These are phyloP conservation scores for Parastagonospora nodorum DNA, from an alignment of 2,329 filamentous ascomycete species.

Conservation along the genomic window DNA sequence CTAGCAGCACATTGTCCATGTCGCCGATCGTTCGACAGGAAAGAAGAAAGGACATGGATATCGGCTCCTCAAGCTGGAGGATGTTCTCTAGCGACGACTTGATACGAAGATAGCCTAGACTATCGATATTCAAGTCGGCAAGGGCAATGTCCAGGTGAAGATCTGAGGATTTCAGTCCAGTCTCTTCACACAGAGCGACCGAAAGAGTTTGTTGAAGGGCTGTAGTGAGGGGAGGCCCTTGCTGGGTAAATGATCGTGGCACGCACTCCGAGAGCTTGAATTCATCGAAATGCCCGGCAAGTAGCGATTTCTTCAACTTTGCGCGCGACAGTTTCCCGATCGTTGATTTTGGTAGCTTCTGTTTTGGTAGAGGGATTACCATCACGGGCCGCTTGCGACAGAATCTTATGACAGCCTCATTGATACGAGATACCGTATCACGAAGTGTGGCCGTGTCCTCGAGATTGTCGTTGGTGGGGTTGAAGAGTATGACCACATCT, in stretches of 20 bases:
- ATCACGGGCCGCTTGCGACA: slow-evolving; percentile 1
- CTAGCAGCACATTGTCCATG: slow-evolving; percentile 4
- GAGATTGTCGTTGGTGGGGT: neutral
- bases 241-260: neutral
- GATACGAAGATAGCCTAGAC: slow-evolving; percentile 11
- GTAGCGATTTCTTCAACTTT: slow-evolving; percentile 5
- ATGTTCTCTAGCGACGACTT: slow-evolving; percentile 8
- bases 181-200: slow-evolving; percentile 4
- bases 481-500: slow-evolving; percentile 8
- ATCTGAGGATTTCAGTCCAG: neutral
- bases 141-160: slow-evolving; percentile 2
- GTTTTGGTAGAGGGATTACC: slow-evolving; percentile 7
- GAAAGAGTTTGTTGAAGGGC: slow-evolving; percentile 3
- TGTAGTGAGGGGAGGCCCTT: slow-evolving; percentile 2
- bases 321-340: slow-evolving; percentile 11
- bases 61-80: slow-evolving; percentile 2
- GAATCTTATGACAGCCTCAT: slow-evolving; percentile 6
- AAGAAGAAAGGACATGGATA: slow-evolving; percentile 8
- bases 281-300: slow-evolving; percentile 2
- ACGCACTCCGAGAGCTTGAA: neutral
- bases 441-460: slow-evolving; percentile 3
- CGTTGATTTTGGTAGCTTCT: slow-evolving; percentile 6
- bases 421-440: slow-evolving; percentile 4
- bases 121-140: slow-evolving; percentile 8
- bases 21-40: slow-evolving; percentile 3